Evolutionary conservation across 164 flowering plant species (phyloP).

Genomic region (Chloranthus sessilifolius): DNA sequence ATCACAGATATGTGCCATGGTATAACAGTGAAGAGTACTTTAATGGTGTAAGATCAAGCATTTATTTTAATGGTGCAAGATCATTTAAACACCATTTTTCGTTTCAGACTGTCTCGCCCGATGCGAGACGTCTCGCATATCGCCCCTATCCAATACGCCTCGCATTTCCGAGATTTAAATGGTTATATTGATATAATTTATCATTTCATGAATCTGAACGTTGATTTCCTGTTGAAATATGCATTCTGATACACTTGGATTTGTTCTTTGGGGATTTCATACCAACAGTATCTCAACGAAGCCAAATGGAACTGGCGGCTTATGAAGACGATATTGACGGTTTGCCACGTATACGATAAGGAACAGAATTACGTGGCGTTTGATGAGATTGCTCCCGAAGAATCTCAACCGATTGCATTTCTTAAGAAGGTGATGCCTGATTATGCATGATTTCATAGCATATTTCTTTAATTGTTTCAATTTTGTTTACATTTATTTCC

Average conservation of each 20-base stretch:
- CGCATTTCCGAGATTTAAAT: no score
- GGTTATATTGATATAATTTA: no score
- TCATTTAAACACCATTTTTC: no score
- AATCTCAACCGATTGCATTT: conserved; percentile 63
- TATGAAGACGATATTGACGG: conserved; percentile 92
- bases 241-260: background rate
- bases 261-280: conserved; percentile 2
- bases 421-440: conserved; percentile 85
- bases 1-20: no score
- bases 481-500: background rate
- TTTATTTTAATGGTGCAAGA: no score
- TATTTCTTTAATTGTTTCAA: conserved; percentile 5
- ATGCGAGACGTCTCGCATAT: no score
- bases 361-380: conserved; percentile 62
- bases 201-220: conserved; percentile 11
- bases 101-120: no score
- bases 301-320: conserved; percentile 95
- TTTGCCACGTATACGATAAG: conserved; percentile 72
- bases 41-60: no score
- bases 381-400: conserved; percentile 62
- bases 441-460: conserved; percentile 40
- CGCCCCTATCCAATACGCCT: no score
- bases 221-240: background rate
- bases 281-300: conserved; percentile 69
- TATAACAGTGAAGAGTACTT: no score